Percentiles rank a stretch among this genome's conserved stretches.
phyloP scores from a whole-genome alignment of 352 stramenopile genomes.

The Globisporangium paroecandrum region DNA sequence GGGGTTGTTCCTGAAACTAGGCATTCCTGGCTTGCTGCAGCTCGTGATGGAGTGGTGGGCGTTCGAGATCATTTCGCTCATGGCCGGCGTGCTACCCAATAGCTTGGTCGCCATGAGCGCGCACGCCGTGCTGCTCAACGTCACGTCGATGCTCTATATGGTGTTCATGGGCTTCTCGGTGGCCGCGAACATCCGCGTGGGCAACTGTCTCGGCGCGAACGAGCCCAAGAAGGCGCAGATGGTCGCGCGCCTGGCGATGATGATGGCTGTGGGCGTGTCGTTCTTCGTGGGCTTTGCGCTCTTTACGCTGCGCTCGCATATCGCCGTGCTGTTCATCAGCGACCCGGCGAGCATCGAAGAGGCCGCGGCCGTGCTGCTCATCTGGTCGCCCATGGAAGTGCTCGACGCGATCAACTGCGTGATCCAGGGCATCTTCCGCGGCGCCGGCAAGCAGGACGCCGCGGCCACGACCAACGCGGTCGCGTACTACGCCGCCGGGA shows the following conservation, averaged over 20 bases:
- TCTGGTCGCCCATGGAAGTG: constrained; percentile 32
- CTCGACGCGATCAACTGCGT: constrained; percentile 34
- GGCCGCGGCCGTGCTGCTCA: constrained; percentile 24
- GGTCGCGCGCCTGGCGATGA: constrained; percentile 13
- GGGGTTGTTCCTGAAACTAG: constrained; percentile 43
- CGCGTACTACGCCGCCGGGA: constrained; percentile 72
- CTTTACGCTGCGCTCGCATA: constrained; percentile 4
- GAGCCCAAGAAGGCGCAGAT: constrained; percentile 18
- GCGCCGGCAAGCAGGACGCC: constrained; percentile 28
- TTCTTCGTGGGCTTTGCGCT: neutral
- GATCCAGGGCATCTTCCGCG: constrained; percentile 36
- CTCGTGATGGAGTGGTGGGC: constrained; percentile 71
- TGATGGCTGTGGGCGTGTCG: constrained; percentile 5
- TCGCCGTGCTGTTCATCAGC: constrained; percentile 28
- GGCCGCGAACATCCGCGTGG: constrained; percentile 56
- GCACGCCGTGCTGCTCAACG: constrained; percentile 60
- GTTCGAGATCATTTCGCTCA: constrained; percentile 58
- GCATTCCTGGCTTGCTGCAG: constrained; percentile 49
- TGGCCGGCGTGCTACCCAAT: constrained; percentile 48
- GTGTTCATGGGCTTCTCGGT: constrained; percentile 52
- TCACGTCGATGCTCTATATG: constrained; percentile 65
- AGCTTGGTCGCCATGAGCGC: constrained; percentile 49
- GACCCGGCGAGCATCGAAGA: constrained; percentile 25
- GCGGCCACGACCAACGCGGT: constrained; percentile 39
- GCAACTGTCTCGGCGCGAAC: constrained; percentile 20